Conservation (phyloP, 495 filamentous ascomycete genomes). For the Cercophora samala region DNA sequence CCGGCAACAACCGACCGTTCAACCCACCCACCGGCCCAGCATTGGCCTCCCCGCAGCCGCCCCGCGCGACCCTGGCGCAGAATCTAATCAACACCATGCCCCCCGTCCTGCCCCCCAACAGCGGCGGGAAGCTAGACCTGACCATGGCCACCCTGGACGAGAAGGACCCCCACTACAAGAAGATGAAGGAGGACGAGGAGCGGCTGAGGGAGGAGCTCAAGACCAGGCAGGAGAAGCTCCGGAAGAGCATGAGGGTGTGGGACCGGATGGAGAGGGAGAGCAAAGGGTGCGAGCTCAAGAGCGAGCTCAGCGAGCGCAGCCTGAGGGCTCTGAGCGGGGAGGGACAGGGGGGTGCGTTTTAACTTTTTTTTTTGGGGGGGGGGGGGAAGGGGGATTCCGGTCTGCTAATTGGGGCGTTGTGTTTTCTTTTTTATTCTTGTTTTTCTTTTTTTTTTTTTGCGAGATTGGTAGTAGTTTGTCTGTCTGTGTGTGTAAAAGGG, state of each 20-base stretch:
- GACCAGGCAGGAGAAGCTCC: constrained; percentile 44
- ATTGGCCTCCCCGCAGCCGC: constrained; percentile 22
- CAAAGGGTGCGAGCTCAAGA: constrained; percentile 42
- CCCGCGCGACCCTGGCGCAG: constrained; percentile 41
- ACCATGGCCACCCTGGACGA: constrained; percentile 36
- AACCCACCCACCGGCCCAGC: constrained; percentile 51
- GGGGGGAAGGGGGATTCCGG: not conserved
- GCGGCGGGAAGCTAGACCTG: constrained; percentile 44
- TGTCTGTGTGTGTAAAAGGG: too few relatives aligned
- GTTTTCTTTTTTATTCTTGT: too few relatives aligned
- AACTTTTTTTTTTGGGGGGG: constrained; percentile 6
- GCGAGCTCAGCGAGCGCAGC: constrained; percentile 43
- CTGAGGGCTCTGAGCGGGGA: constrained; percentile 46
- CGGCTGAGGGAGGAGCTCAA: constrained; percentile 43
- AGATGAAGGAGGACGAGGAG: constrained; percentile 48
- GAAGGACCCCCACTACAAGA: constrained; percentile 35
- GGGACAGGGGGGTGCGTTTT: constrained; percentile 43
- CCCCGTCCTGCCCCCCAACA: constrained; percentile 30
- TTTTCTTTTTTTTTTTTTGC: too few relatives aligned
- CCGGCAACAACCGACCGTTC: constrained; percentile 34
- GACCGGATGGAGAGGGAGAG: constrained; percentile 46
- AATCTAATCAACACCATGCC: constrained; percentile 41
- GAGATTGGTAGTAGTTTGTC: too few relatives aligned
- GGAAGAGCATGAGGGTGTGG: constrained; percentile 41
- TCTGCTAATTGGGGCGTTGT: not conserved